Conservation (phyloP, 1,284 basidiomycete species). For the Chalciporus sp. region DNA sequence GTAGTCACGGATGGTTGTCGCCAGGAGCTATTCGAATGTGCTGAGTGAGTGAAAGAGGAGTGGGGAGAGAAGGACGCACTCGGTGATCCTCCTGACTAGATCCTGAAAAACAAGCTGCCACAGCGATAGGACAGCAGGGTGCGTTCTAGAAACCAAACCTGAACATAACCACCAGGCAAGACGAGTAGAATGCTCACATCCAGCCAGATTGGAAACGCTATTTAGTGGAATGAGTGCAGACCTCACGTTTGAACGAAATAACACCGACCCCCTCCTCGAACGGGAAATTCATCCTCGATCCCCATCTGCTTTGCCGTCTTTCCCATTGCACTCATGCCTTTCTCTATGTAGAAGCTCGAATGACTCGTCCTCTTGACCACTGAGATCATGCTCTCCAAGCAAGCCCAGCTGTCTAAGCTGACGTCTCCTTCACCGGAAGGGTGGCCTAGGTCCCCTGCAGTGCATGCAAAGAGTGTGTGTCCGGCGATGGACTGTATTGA, state of each 20-base stretch:
- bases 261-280: conserved; percentile 73
- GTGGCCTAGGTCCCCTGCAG: conserved; percentile 75
- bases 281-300: conserved; percentile 59
- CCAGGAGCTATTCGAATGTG: conserved; percentile 52
- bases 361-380: conserved; percentile 81
- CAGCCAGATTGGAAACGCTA: conserved; percentile 83
- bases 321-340: conserved; percentile 79
- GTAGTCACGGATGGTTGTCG: conserved; percentile 68
- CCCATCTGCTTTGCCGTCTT: conserved; percentile 72
- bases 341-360: conserved; percentile 81
- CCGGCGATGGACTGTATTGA: conserved; percentile 77
- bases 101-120: conserved; percentile 81
- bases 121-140: conserved; percentile 76
- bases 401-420: conserved; percentile 76
- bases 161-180: conserved; percentile 2
- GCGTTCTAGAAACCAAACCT: conserved; percentile 56
- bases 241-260: background rate
- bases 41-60: conserved; percentile 7
- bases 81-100: conserved; percentile 78
- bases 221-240: conserved; percentile 8
- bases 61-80: conserved; percentile 42
- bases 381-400: conserved; percentile 75
- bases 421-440: conserved; percentile 69
- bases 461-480: conserved; percentile 77
- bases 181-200: conserved; percentile 49